phyloP scores from a whole-genome alignment of 805 yeast species.

The Ogataea zsoltii region DNA sequence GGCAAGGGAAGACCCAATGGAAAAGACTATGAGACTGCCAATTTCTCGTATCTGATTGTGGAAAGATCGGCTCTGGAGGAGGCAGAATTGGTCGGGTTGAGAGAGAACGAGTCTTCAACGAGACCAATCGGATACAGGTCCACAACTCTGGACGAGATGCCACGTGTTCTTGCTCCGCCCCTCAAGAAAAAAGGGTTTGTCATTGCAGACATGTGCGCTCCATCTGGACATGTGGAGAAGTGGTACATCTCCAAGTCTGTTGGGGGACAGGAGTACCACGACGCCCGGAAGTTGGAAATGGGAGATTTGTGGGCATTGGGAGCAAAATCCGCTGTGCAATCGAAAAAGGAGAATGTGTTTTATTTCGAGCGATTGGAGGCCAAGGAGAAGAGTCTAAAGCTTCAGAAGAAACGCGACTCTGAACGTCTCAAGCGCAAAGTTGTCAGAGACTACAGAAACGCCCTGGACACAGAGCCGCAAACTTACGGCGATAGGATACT shows the following conservation, averaged over 20 bases:
- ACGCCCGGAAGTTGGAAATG: conserved; percentile 79
- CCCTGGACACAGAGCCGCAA: conserved; percentile 24
- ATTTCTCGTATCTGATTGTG: conserved; percentile 71
- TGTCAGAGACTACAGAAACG: conserved; percentile 25
- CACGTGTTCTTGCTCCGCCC: conserved; percentile 74
- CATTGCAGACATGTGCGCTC: conserved; percentile 72
- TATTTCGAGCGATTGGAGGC: conserved; percentile 35
- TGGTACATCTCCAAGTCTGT: conserved; percentile 85
- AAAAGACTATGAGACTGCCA: conserved; percentile 67
- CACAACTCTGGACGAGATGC: conserved; percentile 49
- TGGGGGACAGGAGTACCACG: conserved; percentile 76
- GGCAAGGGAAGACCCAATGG: conserved; percentile 84
- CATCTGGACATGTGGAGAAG: conserved; percentile 77
- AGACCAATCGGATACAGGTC: conserved; percentile 32
- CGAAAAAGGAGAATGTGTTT: conserved; percentile 36
- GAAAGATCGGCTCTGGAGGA: conserved; percentile 54
- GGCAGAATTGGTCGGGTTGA: conserved; percentile 13
- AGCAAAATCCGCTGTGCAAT: conserved; percentile 51
- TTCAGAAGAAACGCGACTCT: conserved; percentile 27
- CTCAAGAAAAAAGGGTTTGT: conserved; percentile 81
- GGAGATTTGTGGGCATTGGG: conserved; percentile 89
- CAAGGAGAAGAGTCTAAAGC: conserved; percentile 33
- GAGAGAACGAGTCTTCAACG: conserved; percentile 11
- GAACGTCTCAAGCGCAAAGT: conserved; percentile 27
- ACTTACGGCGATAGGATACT: conserved; percentile 24